Percentiles rank a stretch among this genome's conserved stretches.
Evolutionary conservation across 352 stramenopile genomes (phyloP).

Genomic region (Pythium sp.): DNA sequence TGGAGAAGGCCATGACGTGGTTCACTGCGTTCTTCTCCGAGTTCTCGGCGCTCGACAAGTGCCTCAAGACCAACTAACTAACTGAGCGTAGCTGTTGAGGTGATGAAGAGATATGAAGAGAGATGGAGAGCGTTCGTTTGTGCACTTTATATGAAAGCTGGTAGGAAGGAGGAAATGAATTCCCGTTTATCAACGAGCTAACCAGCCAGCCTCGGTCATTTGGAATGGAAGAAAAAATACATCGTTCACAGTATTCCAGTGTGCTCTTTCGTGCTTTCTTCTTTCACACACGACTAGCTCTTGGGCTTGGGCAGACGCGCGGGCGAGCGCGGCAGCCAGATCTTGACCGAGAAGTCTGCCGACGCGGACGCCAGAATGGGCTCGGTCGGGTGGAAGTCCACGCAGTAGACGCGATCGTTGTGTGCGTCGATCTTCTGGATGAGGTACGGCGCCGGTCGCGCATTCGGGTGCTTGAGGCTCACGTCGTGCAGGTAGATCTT

Average conservation of each 20-base stretch:
- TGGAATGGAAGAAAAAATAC: background rate
- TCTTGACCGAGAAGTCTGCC: slow-evolving; percentile 84
- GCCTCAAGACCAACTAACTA: slow-evolving; percentile 72
- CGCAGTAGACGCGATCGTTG: slow-evolving; percentile 86
- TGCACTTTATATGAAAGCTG: slow-evolving; percentile 7
- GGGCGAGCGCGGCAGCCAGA: slow-evolving; percentile 76
- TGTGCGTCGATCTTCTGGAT: slow-evolving; percentile 86
- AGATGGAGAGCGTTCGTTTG: slow-evolving; percentile 2
- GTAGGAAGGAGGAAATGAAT: background rate
- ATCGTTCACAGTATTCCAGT: background rate
- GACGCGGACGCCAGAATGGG: slow-evolving; percentile 84
- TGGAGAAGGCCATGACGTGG: slow-evolving; percentile 80
- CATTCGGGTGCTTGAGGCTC: slow-evolving; percentile 49
- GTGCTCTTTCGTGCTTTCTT: background rate
- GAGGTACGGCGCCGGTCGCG: slow-evolving; percentile 51
- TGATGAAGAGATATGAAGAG: background rate
- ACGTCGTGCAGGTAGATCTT: slow-evolving; percentile 89
- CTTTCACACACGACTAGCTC: slow-evolving; percentile 22
- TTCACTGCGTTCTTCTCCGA: slow-evolving; percentile 94
- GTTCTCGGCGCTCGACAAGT: slow-evolving; percentile 89
- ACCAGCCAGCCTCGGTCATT: background rate
- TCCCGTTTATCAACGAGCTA: background rate
- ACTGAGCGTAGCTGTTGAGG: slow-evolving; percentile 7
- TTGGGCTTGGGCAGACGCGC: slow-evolving; percentile 60
- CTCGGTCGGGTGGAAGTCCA: slow-evolving; percentile 85